These are phyloP conservation scores for Gossypium lobatum DNA, from an alignment of 441 rosid genomes.

Conservation along the genomic window DNA sequence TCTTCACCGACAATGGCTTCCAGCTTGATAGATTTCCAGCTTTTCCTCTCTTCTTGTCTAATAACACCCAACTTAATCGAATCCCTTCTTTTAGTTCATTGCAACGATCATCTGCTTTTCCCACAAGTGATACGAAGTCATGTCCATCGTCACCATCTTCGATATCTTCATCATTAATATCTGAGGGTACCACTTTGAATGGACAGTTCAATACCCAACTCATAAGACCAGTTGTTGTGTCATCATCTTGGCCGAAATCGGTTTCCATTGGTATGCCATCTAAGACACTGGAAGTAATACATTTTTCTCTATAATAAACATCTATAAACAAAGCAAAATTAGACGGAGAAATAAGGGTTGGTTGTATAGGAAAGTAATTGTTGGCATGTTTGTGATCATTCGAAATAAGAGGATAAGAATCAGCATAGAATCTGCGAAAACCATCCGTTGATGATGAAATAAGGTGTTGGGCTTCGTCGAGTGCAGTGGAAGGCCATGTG, in stretches of 20 bases:
- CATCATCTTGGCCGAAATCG: neutral
- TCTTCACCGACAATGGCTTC: slow-evolving; percentile 27
- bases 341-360: slow-evolving; percentile 7
- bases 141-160: neutral
- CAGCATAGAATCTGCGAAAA: slow-evolving; percentile 27
- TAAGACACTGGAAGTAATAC: slow-evolving; percentile 23
- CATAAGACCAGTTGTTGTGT: neutral
- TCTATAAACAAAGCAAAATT: slow-evolving; percentile 31
- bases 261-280: slow-evolving; percentile 19
- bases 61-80: slow-evolving; percentile 33
- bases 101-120: neutral
- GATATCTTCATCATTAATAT: neutral
- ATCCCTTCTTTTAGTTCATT: slow-evolving; percentile 16
- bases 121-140: neutral
- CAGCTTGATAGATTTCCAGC: slow-evolving; percentile 31
- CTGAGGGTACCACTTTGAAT: slow-evolving; percentile 15
- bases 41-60: slow-evolving; percentile 29
- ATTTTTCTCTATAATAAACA: slow-evolving; percentile 21
- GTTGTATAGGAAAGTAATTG: neutral
- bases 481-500: slow-evolving; percentile 34
- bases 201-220: slow-evolving; percentile 21
- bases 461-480: slow-evolving; percentile 11
- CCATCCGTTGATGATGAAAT: neutral
- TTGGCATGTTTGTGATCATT: neutral
- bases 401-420: slow-evolving; percentile 22